Base-by-base conservation (phyloP, 2,329 filamentous ascomycete genomes). In the Pseudopyrenochaeta lycopersici region DNA sequence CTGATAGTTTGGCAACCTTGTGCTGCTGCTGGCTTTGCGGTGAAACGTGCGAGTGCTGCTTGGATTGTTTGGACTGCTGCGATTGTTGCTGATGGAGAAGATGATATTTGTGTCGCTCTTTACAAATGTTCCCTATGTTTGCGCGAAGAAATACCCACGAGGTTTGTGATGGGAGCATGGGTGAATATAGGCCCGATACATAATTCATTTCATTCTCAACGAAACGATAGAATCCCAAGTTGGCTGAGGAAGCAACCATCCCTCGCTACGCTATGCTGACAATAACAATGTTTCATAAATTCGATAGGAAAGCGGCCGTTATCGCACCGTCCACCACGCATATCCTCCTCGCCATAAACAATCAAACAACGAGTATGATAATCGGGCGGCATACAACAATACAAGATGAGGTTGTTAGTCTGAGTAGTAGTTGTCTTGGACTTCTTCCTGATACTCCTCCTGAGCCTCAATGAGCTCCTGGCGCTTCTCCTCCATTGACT, bases 381-480 rank as follows among this genome's bases (percentile, higher is more conserved):
- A n/a, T n/a, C n/a, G 9, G 7, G 3, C 23, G 14, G 15, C 23
- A 18, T 14, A 36, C 39, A 18, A 30, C 29, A 29, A 5, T 27
- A 9, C 33, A 23, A 36, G 10, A 38, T 20, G 17, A 38, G 36
- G 39, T 35, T 20, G 40, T 52, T 57, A 59, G 45, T 66, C 59
- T 32, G 38, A 63, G 21, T 66, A 67, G 32, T 74, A 75, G 21
- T 59, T 61, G 45, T 74, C 72, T 47, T 74, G 58, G n/a, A 73
- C 57, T 58, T 78, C 78, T 65, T 85, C 82, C 42, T 81, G 72
- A 49, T 84, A 83, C 64, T 80, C 80, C 57, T 81, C 73, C 50
- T 82, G 77, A 4, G 81, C 81, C 64, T 86, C 83, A 56, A 84
- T 80, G 3, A 84, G 70, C 49, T 80, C 80, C 68, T 86, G 77